phyloP scores from a whole-genome alignment of 176 grass and related monocot species.

The Elaeis guineensis region DNA sequence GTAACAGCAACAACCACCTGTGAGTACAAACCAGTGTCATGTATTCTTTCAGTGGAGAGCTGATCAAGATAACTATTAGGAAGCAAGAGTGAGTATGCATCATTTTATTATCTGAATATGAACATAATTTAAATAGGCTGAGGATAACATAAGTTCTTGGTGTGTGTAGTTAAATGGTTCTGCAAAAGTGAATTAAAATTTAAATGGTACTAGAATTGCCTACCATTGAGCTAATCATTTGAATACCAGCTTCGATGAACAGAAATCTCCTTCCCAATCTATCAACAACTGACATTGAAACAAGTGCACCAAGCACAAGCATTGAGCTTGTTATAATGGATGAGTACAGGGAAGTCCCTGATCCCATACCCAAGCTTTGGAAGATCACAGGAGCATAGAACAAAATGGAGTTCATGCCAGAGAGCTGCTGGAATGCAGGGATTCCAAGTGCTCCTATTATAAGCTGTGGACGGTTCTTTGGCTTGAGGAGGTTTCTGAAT shows the following conservation, averaged over 20 bases:
- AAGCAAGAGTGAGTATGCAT: too few species aligned
- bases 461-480: slow-evolving; percentile 8
- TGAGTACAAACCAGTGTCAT: too few species aligned
- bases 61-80: too few species aligned
- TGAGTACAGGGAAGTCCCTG: slow-evolving; percentile 6
- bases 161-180: too few species aligned
- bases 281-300: slow-evolving; percentile 6
- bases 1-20: slow-evolving; percentile 8
- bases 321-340: slow-evolving; percentile 10
- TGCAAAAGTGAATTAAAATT: not conserved
- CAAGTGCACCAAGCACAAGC: slow-evolving; percentile 10
- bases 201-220: not conserved
- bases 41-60: too few species aligned
- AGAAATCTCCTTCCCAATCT: slow-evolving; percentile 8
- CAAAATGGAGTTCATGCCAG: slow-evolving; percentile 16
- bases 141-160: too few species aligned
- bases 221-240: slow-evolving; percentile 15
- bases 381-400: slow-evolving; percentile 15
- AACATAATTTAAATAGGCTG: too few species aligned
- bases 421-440: slow-evolving; percentile 15
- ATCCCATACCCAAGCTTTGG: slow-evolving; percentile 13
- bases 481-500: slow-evolving; percentile 25
- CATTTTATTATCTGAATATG: too few species aligned
- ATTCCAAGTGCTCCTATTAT: slow-evolving; percentile 13
- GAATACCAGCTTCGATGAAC: slow-evolving; percentile 13